phyloP scores from a whole-genome alignment of 2,329 filamentous ascomycete species.

The Lachnellula suecica region DNA sequence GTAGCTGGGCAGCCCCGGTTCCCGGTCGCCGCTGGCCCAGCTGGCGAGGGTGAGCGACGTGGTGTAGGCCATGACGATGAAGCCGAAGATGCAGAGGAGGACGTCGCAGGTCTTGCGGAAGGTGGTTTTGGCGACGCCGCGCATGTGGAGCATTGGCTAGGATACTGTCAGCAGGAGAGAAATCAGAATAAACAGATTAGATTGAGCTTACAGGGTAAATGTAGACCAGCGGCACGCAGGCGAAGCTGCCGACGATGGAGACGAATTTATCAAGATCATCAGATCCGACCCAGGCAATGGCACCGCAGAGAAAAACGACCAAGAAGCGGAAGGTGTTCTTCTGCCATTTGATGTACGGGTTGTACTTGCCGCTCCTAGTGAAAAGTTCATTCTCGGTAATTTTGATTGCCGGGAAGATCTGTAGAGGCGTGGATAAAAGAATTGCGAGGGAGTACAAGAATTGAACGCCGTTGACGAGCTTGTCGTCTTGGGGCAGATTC shows the following conservation, averaged over 20 bases:
- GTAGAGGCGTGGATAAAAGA: conserved; percentile 87
- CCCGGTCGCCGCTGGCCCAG: conserved; percentile 67
- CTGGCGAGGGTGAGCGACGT: conserved; percentile 82
- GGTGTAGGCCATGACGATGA: conserved; percentile 88
- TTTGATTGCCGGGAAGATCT: conserved; percentile 96
- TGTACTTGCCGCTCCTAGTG: conserved; percentile 93
- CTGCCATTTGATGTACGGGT: conserved; percentile 98
- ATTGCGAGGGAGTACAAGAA: conserved; percentile 99
- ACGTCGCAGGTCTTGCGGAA: conserved; percentile 73
- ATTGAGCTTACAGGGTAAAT: conserved; percentile 85
- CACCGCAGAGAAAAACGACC: conserved; percentile 81
- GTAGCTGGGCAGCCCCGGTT: conserved; percentile 55
- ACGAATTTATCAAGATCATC: conserved; percentile 97
- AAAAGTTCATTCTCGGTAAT: conserved; percentile 96
- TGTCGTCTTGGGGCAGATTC: conserved; percentile 94
- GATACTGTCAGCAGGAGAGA: conserved; percentile 7
- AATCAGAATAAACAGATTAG: neutral
- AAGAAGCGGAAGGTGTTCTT: conserved; percentile 97
- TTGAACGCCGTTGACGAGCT: conserved; percentile 92
- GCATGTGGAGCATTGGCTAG: conserved; percentile 87
- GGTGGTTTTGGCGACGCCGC: conserved; percentile 68
- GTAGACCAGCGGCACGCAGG: conserved; percentile 94
- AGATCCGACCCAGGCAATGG: conserved; percentile 89
- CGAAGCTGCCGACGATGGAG: conserved; percentile 92
- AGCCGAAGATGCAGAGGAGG: conserved; percentile 74